Evolutionary conservation across 2,329 filamentous ascomycete genomes (phyloP).

Genomic region (Cylindrodendrum hubeiense): DNA sequence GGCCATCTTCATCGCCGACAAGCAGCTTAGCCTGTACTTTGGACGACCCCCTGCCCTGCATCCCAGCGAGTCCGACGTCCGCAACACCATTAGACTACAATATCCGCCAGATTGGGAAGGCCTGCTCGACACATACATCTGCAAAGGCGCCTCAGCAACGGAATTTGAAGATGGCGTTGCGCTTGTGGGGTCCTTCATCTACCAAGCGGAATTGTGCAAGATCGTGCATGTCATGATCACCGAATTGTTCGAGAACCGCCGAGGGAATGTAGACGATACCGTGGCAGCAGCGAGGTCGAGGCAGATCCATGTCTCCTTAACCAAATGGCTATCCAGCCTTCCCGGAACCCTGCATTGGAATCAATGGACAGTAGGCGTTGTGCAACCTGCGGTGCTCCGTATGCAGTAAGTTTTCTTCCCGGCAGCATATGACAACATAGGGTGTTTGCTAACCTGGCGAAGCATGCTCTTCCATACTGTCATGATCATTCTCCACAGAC

Average conservation of each 20-base stretch:
- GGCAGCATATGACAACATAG: too few relatives aligned
- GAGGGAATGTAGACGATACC: slow-evolving; percentile 53
- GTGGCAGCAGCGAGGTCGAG: slow-evolving; percentile 57
- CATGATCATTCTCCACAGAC: slow-evolving; percentile 65
- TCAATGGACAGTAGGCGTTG: slow-evolving; percentile 61
- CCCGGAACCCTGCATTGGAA: slow-evolving; percentile 64
- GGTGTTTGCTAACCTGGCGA: slow-evolving; percentile 28
- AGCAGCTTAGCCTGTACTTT: slow-evolving; percentile 64
- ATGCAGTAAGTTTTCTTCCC: slow-evolving; percentile 52
- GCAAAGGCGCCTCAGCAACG: slow-evolving; percentile 56
- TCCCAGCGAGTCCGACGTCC: slow-evolving; percentile 62
- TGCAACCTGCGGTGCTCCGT: slow-evolving; percentile 60
- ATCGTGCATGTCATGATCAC: slow-evolving; percentile 64
- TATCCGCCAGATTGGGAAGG: slow-evolving; percentile 63
- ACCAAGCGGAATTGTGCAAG: slow-evolving; percentile 61
- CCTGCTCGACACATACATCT: slow-evolving; percentile 61
- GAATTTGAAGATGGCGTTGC: slow-evolving; percentile 61
- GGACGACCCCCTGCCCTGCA: slow-evolving; percentile 63
- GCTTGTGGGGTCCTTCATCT: slow-evolving; percentile 59
- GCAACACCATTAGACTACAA: slow-evolving; percentile 61
- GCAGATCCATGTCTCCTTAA: slow-evolving; percentile 60
- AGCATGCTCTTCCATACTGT: slow-evolving; percentile 63
- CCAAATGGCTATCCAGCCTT: slow-evolving; percentile 59
- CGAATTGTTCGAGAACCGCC: slow-evolving; percentile 63
- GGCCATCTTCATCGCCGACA: slow-evolving; percentile 63